Conservation (phyloP, 2,329 filamentous ascomycete species). For the Aspergillus quadrilineatus region DNA sequence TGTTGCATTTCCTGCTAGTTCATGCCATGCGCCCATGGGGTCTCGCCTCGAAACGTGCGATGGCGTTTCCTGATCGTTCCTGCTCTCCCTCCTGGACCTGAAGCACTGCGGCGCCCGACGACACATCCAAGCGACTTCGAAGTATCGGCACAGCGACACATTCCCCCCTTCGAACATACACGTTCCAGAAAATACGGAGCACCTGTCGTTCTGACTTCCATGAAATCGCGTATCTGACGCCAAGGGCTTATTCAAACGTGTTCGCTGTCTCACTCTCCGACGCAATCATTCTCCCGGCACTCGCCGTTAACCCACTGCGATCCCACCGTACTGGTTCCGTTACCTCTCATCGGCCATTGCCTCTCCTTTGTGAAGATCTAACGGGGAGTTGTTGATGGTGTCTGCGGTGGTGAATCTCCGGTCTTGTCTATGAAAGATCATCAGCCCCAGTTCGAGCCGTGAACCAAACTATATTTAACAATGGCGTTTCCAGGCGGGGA, state of each 20-base stretch:
- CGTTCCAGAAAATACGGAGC: background rate
- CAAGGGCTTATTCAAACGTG: slow-evolving; percentile 8
- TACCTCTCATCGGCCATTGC: background rate
- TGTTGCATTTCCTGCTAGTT: background rate
- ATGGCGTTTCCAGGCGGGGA: slow-evolving; percentile 38
- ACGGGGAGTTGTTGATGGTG: slow-evolving; percentile 1
- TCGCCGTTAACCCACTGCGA: background rate
- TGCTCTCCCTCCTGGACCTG: slow-evolving; percentile 24
- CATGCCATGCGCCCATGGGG: slow-evolving; percentile 17
- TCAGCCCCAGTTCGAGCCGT: slow-evolving; percentile 13
- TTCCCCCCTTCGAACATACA: background rate
- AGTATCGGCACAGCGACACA: slow-evolving; percentile 9
- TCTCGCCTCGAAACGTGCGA: slow-evolving; percentile 21
- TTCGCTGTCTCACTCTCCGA: slow-evolving; percentile 7
- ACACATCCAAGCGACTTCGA: slow-evolving; percentile 18
- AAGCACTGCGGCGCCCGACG: slow-evolving; percentile 25
- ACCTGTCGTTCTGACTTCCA: background rate
- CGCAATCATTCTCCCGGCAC: background rate
- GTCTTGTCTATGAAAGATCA: slow-evolving; percentile 4
- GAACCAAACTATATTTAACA: slow-evolving; percentile 17
- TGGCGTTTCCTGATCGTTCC: slow-evolving; percentile 24
- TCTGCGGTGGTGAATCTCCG: background rate
- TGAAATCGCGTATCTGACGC: background rate
- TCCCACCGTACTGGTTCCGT: background rate
- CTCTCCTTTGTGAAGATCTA: background rate